A percentile compares a stretch with the other conserved stretches of the same genome.
phyloP scores from a whole-genome alignment of 169 alveolate genomes.

The Plasmodium inui region DNA sequence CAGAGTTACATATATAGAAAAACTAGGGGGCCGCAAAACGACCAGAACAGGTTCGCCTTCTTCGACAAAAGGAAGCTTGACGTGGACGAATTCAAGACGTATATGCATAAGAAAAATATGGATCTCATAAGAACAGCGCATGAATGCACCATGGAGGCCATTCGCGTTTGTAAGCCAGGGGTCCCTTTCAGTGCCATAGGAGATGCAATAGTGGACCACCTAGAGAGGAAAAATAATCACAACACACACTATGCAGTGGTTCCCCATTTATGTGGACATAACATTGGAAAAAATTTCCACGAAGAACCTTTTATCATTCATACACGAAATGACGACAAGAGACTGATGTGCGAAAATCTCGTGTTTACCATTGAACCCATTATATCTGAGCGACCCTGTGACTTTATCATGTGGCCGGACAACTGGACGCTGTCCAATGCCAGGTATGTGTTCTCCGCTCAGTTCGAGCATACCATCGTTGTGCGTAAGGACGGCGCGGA shows the following conservation, averaged over 20 bases:
- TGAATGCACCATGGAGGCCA: conserved; percentile 82
- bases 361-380: conserved; percentile 88
- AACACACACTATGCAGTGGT: conserved; percentile 45
- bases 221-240: conserved; percentile 30
- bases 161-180: conserved; percentile 79
- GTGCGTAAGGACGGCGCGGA: conserved; percentile 79
- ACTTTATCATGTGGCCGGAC: conserved; percentile 86
- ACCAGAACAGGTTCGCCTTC: neutral
- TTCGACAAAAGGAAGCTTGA: conserved; percentile 12
- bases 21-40: neutral
- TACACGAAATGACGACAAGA: conserved; percentile 76
- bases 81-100: conserved; percentile 56
- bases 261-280: conserved; percentile 83
- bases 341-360: conserved; percentile 85
- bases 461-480: conserved; percentile 83
- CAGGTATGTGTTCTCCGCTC: conserved; percentile 79
- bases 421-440: conserved; percentile 87
- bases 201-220: conserved; percentile 26
- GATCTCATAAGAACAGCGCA: conserved; percentile 80
- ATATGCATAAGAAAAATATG: conserved; percentile 74
- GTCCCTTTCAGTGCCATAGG: conserved; percentile 66
- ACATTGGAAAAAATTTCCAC: conserved; percentile 84
- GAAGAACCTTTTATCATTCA: conserved; percentile 80
- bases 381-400: conserved; percentile 72
- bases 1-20: conserved; percentile 25